phyloP scores from a whole-genome alignment of 129 eudicot genomes.

The Saposhnikovia divaricata region DNA sequence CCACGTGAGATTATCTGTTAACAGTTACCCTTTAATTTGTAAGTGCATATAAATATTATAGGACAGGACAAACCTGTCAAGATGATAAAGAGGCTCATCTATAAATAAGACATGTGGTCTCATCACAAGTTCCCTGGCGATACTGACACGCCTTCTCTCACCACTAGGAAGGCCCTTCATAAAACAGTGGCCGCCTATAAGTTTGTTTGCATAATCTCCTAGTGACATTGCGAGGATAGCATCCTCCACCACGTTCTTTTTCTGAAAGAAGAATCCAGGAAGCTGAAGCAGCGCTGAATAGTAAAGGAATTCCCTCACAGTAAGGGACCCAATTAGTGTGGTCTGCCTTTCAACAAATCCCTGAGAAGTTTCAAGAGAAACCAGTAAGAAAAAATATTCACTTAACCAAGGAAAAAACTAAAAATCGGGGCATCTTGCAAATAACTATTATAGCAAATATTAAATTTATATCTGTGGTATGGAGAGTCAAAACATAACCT shows the following conservation, averaged over 20 bases:
- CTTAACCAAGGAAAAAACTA: not conserved
- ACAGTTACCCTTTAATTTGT: no score
- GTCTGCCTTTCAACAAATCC: conserved; percentile 55
- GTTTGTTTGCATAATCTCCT: conserved; percentile 78
- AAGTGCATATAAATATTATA: not conserved
- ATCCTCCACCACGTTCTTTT: conserved; percentile 76
- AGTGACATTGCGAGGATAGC: conserved; percentile 81
- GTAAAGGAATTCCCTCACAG: conserved; percentile 70
- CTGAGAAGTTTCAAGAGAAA: conserved; percentile 12
- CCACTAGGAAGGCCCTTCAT: conserved; percentile 80
- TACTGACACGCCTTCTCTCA: conserved; percentile 74
- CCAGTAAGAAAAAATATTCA: not conserved
- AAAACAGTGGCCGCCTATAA: conserved; percentile 81
- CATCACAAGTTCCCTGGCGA: conserved; percentile 87
- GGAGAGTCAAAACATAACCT: not conserved
- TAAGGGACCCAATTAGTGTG: conserved; percentile 51
- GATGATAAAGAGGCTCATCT: conserved; percentile 91
- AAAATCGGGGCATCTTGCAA: not conserved
- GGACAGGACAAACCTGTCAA: conserved; percentile 52
- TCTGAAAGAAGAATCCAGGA: conserved; percentile 80
- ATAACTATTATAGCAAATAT: not conserved
- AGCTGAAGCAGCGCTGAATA: conserved; percentile 90
- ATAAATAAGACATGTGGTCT: conserved; percentile 70
- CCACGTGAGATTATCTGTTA: no score
- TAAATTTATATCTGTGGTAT: not conserved